These are phyloP conservation scores for Anthracocystis panici-leucophaei DNA, from an alignment of 1,284 basidiomycete species.

Conservation along the genomic window DNA sequence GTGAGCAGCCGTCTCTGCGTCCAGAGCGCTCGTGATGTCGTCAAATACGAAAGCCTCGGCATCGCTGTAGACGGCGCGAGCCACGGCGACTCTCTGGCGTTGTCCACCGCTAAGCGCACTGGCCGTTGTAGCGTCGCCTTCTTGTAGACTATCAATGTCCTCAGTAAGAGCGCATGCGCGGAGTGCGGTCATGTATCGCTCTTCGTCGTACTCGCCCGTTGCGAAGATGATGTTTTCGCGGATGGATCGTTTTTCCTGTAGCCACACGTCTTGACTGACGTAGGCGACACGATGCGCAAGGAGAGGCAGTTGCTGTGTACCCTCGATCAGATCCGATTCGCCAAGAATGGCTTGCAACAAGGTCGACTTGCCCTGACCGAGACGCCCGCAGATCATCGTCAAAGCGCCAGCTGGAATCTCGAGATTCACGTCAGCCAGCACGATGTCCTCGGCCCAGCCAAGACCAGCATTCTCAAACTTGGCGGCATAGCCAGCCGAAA, in stretches of 20 bases:
- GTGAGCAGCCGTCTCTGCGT: constrained; percentile 75
- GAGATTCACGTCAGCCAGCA: constrained; percentile 43
- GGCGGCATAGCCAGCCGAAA: constrained; percentile 20
- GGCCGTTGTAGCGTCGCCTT: constrained; percentile 60
- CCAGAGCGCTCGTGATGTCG: constrained; percentile 73
- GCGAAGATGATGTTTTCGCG: constrained; percentile 64
- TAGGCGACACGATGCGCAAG: constrained; percentile 51
- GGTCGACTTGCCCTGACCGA: constrained; percentile 65
- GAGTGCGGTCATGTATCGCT: constrained; percentile 55
- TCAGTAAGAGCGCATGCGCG: constrained; percentile 57
- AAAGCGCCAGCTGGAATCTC: constrained; percentile 43
- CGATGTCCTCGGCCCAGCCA: constrained; percentile 33
- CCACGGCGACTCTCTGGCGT: constrained; percentile 61
- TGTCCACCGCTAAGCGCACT: constrained; percentile 66
- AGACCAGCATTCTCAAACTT: constrained; percentile 38
- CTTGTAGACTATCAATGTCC: constrained; percentile 57
- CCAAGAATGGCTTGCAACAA: constrained; percentile 61
- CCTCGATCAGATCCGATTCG: constrained; percentile 55
- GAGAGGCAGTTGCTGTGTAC: constrained; percentile 37
- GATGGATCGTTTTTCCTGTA: constrained; percentile 56
- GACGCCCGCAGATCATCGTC: constrained; percentile 61
- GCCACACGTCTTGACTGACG: constrained; percentile 62
- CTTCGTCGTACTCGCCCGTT: constrained; percentile 47
- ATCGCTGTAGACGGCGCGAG: constrained; percentile 64
- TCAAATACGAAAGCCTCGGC: constrained; percentile 61